These are phyloP conservation scores for Vitis vinifera DNA, from an alignment of 164 flowering plant genomes.

Conservation along the genomic window DNA sequence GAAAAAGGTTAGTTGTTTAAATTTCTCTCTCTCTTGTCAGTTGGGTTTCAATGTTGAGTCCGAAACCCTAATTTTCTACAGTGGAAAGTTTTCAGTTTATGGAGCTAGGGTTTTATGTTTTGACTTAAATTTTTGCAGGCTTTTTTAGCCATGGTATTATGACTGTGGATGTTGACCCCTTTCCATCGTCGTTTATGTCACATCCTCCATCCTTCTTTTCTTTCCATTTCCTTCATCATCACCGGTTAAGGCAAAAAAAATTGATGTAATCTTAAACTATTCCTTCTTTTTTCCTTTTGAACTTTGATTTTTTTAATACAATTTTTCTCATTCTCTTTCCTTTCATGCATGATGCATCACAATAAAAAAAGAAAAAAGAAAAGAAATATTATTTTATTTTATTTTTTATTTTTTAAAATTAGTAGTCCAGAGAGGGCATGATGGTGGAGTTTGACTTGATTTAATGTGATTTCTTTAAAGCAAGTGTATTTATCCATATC, in stretches of 20 bases:
- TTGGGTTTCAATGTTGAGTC: not conserved
- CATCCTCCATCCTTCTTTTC: conserved; percentile 11
- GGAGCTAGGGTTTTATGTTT: conserved; percentile 17
- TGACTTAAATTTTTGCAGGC: conserved; percentile 19
- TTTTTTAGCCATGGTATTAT: conserved; percentile 11
- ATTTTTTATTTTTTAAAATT: not conserved
- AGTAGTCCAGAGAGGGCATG: not conserved
- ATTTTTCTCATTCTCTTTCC: not conserved
- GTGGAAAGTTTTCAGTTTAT: not conserved
- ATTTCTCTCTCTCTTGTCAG: not conserved
- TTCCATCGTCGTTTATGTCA: conserved; percentile 6
- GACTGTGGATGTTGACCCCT: conserved; percentile 24
- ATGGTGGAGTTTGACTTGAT: conserved; percentile 16
- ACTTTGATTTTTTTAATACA: not conserved
- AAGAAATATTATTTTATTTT: too few relatives aligned
- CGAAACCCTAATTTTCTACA: conserved; percentile 11
- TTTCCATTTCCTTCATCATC: not conserved
- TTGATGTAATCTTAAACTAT: not conserved
- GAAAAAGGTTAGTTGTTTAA: not conserved
- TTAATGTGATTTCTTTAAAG: not conserved
- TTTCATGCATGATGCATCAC: not conserved
- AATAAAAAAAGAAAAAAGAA: too few relatives aligned
- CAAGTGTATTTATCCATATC: not conserved
- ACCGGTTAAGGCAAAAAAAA: not conserved
- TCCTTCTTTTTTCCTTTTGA: not conserved